Conservation (phyloP, 495 filamentous ascomycete species). For the Talaromyces trachyspermus region DNA sequence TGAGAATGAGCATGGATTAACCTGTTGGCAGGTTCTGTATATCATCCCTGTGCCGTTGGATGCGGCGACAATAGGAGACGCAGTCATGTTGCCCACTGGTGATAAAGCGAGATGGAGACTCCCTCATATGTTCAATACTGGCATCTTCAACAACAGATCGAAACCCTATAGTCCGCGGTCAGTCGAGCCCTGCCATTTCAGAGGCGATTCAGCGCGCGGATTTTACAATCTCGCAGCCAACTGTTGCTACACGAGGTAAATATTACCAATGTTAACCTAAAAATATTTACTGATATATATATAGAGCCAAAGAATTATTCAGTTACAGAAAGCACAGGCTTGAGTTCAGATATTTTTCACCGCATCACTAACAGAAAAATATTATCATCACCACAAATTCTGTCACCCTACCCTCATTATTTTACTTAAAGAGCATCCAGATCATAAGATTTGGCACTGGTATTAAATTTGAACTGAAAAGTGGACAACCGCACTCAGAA, state of each 20-base stretch:
- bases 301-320: background rate
- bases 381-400: constrained; percentile 3
- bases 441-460: constrained; percentile 4
- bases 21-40: constrained; percentile 15
- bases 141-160: constrained; percentile 17
- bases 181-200: background rate
- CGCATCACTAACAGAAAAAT: constrained; percentile 1
- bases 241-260: constrained; percentile 1
- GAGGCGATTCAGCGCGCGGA: background rate
- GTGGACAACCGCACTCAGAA: background rate
- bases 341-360: background rate
- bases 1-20: background rate
- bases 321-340: background rate
- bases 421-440: background rate
- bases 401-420: background rate
- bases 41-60: constrained; percentile 21
- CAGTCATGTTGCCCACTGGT: constrained; percentile 20
- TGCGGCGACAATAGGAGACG: constrained; percentile 21
- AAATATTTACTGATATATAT: background rate
- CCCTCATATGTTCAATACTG: constrained; percentile 18
- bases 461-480: constrained; percentile 1
- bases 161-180: background rate
- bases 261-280: background rate
- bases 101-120: constrained; percentile 18
- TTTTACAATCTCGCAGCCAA: constrained; percentile 2